phyloP scores from a whole-genome alignment of 768 basidiomycete genomes.

The Mycena sanguinolenta region DNA sequence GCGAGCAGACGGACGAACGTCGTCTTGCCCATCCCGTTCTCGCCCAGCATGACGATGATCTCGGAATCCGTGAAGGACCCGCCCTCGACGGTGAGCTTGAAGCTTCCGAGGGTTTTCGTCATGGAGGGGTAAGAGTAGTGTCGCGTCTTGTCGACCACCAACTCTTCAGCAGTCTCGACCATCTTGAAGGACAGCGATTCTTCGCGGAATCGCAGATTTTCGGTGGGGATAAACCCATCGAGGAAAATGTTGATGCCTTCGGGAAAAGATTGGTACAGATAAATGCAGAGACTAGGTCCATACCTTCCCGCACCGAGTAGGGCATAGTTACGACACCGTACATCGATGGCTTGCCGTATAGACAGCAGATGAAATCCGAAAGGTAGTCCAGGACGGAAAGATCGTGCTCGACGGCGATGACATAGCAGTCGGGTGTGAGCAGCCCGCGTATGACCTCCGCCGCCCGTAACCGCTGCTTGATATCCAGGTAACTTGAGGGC shows the following conservation, averaged over 20 bases:
- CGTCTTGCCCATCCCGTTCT: conserved; percentile 99
- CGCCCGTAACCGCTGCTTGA: conserved; percentile 94
- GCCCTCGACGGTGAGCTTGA: conserved; percentile 93
- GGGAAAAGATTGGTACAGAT: conserved; percentile 5
- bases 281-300: conserved; percentile 31
- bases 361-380: conserved; percentile 97
- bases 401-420: conserved; percentile 99
- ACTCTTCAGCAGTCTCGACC: conserved; percentile 94
- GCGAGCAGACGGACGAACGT: conserved; percentile 97
- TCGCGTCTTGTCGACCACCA: conserved; percentile 87
- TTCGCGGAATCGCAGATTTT: conserved; percentile 97
- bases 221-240: conserved; percentile 98
- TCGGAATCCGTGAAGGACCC: conserved; percentile 99
- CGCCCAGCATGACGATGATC: conserved; percentile 98
- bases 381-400: conserved; percentile 97
- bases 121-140: conserved; percentile 94
- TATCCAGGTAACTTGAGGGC: conserved; percentile 97
- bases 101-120: conserved; percentile 95
- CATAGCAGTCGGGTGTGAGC: conserved; percentile 87
- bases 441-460: conserved; percentile 95
- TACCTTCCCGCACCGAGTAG: conserved; percentile 96
- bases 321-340: conserved; percentile 99
- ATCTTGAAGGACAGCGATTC: conserved; percentile 98
- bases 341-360: conserved; percentile 97
- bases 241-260: conserved; percentile 99